These are phyloP conservation scores for Protea cynaroides DNA, from an alignment of 164 flowering plant species.

Conservation along the genomic window DNA sequence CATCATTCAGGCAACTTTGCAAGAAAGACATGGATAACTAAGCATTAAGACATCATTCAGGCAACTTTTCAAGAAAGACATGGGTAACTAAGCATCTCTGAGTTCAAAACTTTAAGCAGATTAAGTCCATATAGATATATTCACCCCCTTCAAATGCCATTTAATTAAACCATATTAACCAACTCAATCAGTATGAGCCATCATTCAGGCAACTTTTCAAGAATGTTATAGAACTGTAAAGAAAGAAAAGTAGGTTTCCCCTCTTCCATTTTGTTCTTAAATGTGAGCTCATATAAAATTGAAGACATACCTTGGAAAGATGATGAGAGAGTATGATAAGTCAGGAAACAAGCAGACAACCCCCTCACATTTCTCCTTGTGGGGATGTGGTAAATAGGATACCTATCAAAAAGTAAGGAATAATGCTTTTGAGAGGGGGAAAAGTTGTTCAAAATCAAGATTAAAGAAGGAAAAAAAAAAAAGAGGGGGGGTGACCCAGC, in stretches of 20 bases:
- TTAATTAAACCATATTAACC: not conserved
- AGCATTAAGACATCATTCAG: too few relatives aligned
- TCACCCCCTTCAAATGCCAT: not conserved
- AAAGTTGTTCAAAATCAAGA: too few relatives aligned
- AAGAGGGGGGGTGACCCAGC: too few relatives aligned
- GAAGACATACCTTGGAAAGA: constrained; percentile 45
- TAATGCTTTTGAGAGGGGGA: not conserved
- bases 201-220: not conserved
- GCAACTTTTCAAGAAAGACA: too few relatives aligned
- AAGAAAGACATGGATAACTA: too few relatives aligned
- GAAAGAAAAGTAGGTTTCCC: not conserved
- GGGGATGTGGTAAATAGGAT: constrained; percentile 67
- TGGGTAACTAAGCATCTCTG: too few relatives aligned
- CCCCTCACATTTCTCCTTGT: constrained; percentile 32
- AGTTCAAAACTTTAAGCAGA: too few relatives aligned
- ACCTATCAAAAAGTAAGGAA: constrained; percentile 28
- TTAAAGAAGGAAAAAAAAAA: not conserved
- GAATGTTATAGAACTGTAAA: not conserved
- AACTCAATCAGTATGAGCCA: not conserved
- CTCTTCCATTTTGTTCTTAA: not conserved
- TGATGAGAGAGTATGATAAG: constrained; percentile 62
- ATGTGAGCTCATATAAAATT: not conserved
- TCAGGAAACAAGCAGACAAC: constrained; percentile 53
- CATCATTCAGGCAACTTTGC: too few relatives aligned
- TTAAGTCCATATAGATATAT: not conserved